phyloP scores from a whole-genome alignment of 345 rosid species.

The Brassica nigra region DNA sequence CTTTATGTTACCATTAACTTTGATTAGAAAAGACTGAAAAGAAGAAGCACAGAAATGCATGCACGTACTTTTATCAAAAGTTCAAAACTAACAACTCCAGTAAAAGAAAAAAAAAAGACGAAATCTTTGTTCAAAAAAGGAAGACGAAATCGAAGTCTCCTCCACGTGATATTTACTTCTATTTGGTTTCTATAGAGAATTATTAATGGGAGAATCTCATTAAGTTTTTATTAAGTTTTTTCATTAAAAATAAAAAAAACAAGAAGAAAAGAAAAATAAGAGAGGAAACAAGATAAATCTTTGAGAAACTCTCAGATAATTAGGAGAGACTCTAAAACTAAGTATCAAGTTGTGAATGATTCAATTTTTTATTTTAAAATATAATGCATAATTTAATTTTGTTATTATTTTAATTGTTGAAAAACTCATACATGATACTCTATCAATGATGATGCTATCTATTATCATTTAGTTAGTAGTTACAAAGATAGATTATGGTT shows the following conservation, averaged over 20 bases:
- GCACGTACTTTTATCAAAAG: conserved; percentile 28
- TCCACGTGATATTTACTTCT: conserved; percentile 29
- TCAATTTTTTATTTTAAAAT: no score
- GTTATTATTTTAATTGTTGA: neutral
- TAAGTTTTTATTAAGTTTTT: neutral
- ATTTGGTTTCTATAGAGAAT: no score
- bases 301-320: neutral
- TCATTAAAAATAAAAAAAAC: no score
- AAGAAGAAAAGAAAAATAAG: neutral
- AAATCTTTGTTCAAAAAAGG: neutral
- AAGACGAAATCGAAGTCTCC: conserved; percentile 5
- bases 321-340: neutral
- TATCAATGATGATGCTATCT: neutral
- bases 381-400: neutral
- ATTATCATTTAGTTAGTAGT: neutral
- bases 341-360: neutral
- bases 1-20: neutral
- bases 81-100: conserved; percentile 16
- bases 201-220: no score
- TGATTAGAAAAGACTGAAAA: neutral
- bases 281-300: neutral
- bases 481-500: neutral
- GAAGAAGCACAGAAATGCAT: conserved; percentile 13
- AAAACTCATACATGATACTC: neutral
- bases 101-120: neutral